Percentiles rank a stretch among this genome's conserved stretches.
phyloP scores from a whole-genome alignment of 2,329 filamentous ascomycete genomes.

The Phyllosticta citribraziliensis region DNA sequence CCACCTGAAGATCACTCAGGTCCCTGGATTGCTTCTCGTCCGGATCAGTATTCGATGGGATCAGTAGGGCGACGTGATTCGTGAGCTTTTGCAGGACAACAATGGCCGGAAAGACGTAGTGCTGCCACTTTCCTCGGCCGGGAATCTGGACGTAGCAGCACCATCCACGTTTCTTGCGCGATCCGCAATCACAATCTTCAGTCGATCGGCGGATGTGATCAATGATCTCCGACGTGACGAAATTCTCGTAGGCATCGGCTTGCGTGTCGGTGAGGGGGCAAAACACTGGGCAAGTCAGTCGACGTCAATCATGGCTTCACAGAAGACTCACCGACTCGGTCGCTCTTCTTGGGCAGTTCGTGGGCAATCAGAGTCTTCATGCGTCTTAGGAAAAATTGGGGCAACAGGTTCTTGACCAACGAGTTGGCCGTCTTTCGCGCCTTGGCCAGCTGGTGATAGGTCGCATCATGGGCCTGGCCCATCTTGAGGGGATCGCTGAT shows the following conservation, averaged over 20 bases:
- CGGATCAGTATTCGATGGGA: conserved; percentile 57
- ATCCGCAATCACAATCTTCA: conserved; percentile 60
- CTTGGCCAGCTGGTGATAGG: conserved; percentile 66
- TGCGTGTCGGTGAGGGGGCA: conserved; percentile 81
- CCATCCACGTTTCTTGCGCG: conserved; percentile 63
- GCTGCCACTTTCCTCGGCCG: conserved; percentile 56
- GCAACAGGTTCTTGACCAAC: conserved; percentile 77
- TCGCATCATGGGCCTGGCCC: conserved; percentile 90
- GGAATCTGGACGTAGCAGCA: conserved; percentile 60
- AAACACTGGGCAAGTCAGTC: conserved; percentile 47
- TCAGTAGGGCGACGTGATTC: conserved; percentile 83
- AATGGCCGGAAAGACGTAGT: conserved; percentile 77
- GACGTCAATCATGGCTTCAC: neutral
- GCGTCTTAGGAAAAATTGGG: conserved; percentile 79
- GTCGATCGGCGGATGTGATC: conserved; percentile 57
- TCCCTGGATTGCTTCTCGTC: conserved; percentile 70
- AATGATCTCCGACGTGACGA: conserved; percentile 62
- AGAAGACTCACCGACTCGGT: conserved; percentile 55
- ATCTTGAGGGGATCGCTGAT: conserved; percentile 73
- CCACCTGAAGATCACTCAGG: conserved; percentile 60
- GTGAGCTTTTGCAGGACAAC: conserved; percentile 75
- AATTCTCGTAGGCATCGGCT: conserved; percentile 70
- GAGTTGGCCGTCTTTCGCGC: conserved; percentile 75
- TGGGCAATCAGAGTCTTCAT: conserved; percentile 90
- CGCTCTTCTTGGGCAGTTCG: conserved; percentile 88